A percentile compares a stretch with the other conserved stretches of the same genome.
phyloP scores from a whole-genome alignment of 1,284 basidiomycete species.

The Ceratobasidium sp. region DNA sequence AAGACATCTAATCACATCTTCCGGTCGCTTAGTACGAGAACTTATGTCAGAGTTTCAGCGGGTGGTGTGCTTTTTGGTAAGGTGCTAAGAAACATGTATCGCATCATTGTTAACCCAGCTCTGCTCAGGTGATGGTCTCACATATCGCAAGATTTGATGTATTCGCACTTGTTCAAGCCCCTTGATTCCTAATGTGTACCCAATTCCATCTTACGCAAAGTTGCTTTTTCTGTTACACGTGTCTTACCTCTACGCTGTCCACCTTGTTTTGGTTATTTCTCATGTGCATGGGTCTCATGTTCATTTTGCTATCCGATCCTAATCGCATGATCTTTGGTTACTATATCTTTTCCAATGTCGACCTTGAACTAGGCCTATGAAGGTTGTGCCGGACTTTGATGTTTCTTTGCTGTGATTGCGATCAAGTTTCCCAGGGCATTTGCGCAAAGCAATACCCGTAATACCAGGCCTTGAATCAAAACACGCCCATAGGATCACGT shows the following conservation, averaged over 20 bases:
- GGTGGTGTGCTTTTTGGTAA: conserved; percentile 26
- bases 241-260: background rate
- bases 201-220: background rate
- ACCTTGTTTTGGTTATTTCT: background rate
- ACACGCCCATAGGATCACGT: no score
- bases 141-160: background rate
- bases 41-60: conserved; percentile 20
- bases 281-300: background rate
- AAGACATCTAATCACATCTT: background rate
- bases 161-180: background rate
- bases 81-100: background rate
- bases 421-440: no score
- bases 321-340: no score
- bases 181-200: conserved; percentile 8
- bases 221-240: background rate
- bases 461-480: no score
- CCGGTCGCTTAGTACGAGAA: conserved; percentile 11
- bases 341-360: no score
- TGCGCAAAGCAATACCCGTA: no score
- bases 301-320: no score
- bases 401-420: no score
- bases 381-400: no score
- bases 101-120: background rate
- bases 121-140: background rate
- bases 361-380: no score